Base-by-base conservation (phyloP, 192 early-diverging fungal species). In the Chytriomyces hyalinus region DNA sequence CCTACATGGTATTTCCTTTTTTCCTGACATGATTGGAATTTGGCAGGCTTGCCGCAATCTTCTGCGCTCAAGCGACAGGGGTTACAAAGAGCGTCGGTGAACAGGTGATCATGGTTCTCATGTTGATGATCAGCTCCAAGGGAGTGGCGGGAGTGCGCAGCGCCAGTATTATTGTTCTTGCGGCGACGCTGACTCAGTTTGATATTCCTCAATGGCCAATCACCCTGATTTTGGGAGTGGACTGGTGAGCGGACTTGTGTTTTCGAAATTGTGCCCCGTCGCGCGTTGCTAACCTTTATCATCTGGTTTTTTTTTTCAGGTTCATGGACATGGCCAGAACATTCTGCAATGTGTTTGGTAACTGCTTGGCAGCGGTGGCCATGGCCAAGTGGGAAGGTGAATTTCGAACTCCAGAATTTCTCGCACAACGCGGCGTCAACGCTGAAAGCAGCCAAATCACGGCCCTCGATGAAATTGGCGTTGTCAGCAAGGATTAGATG, bases 281-380 rank as follows among this genome's bases (percentile, higher is more conserved):
- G 36, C 36, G 36, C 36, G 36, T 36, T 1, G 36, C 4, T 36
- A 36, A 36, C 36, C 36, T 36, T 36, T 4, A 36, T 36, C 36
- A 4, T 36, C 36, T 36, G 36, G 24, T 26, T 26, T 26, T 26
- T n/a, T n/a, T 2, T 36, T 36, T 36, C 36, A 36, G 36, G 53
- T 87, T 93, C 73, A 90, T 91, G 90, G 92, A 93, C 73, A 93
- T 93, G 92, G 87, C 82, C 65, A 79, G 92, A 17, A 93, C 92
- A 0, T 84, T 87, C 13, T 80, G 92, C 74, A 93, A 93, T 70
- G 86, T 67, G 11, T 75, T 90, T 24, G 92, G 92, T 8, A 93
- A 93, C 80, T 91, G 90, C 76, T 81, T 91, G 24, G 92, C 90
- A 8, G 84, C 86, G 7, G 85, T 86, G 60, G 87, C 91, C 13